Conservation (phyloP, 73 alveolate species). For the Paramecium bursaria region DNA sequence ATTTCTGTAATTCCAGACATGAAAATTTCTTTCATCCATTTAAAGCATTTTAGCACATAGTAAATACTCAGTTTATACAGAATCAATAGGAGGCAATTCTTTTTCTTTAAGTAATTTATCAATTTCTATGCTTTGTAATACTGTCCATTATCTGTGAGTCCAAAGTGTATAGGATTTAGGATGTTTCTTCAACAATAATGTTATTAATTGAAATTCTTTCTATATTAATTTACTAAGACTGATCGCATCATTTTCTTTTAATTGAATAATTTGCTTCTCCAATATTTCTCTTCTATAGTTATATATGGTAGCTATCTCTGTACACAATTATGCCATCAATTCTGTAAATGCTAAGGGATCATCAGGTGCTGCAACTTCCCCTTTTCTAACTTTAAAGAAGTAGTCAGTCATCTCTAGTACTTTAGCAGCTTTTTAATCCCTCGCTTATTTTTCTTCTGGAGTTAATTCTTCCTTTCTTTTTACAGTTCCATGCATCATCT, state of each 20-base stretch:
- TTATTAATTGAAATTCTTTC: slow-evolving; percentile 79
- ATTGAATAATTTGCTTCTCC: slow-evolving; percentile 64
- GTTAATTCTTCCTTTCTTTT: slow-evolving; percentile 77
- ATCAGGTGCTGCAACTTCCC: slow-evolving; percentile 71
- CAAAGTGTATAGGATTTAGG: slow-evolving; percentile 92
- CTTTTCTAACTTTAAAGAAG: slow-evolving; percentile 78
- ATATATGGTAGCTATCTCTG: slow-evolving; percentile 89
- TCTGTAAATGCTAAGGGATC: slow-evolving; percentile 81
- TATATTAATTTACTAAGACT: slow-evolving; percentile 45
- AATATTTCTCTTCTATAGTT: slow-evolving; percentile 88
- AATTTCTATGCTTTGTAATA: slow-evolving; percentile 77
- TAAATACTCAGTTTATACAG: slow-evolving; percentile 77
- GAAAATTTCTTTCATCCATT: slow-evolving; percentile 92
- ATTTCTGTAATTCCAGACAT: slow-evolving; percentile 94
- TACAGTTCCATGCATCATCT: slow-evolving; percentile 90
- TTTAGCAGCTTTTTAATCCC: slow-evolving; percentile 78
- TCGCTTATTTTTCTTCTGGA: slow-evolving; percentile 80
- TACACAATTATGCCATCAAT: slow-evolving; percentile 80
- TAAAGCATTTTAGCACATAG: slow-evolving; percentile 87
- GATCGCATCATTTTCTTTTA: not conserved
- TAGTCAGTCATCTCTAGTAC: slow-evolving; percentile 76
- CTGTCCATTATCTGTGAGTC: slow-evolving; percentile 93
- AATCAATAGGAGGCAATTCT: slow-evolving; percentile 55
- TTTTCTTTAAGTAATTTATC: slow-evolving; percentile 68
- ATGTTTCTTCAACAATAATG: slow-evolving; percentile 75